These are phyloP conservation scores for Sugiyamaella marilandica DNA, from an alignment of 805 yeast genomes.

Conservation along the genomic window DNA sequence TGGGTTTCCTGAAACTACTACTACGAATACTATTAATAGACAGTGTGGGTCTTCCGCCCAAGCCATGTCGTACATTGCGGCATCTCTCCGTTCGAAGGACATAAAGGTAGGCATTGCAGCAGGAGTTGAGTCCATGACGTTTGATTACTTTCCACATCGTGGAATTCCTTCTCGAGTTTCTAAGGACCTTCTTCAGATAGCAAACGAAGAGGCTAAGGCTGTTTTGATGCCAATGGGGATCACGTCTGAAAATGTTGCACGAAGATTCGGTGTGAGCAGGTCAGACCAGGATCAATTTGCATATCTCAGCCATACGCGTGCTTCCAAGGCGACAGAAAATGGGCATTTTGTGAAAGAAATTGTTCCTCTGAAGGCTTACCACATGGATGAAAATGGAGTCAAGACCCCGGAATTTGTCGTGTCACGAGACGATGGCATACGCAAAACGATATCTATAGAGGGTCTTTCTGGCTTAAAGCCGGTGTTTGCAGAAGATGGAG, in stretches of 20 bases:
- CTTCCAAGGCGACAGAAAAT: constrained; percentile 52
- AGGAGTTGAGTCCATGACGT: constrained; percentile 43
- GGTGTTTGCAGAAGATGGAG: constrained; percentile 60
- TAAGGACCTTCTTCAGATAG: constrained; percentile 24
- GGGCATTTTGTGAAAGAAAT: constrained; percentile 75
- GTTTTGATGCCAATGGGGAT: constrained; percentile 87
- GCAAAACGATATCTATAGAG: constrained; percentile 29
- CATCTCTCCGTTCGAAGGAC: constrained; percentile 32
- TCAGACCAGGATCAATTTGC: constrained; percentile 73
- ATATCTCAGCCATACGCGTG: constrained; percentile 67
- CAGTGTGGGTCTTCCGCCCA: constrained; percentile 41
- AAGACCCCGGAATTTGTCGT: constrained; percentile 17
- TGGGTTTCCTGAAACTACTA: constrained; percentile 35
- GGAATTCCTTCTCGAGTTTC: constrained; percentile 36
- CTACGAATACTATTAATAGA: constrained; percentile 36
- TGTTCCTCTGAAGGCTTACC: constrained; percentile 51
- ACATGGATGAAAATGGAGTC: constrained; percentile 17
- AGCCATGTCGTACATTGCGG: constrained; percentile 35
- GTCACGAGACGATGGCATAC: constrained; percentile 33
- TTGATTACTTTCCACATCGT: constrained; percentile 39
- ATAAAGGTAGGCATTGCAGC: constrained; percentile 36
- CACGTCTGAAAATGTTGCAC: constrained; percentile 77
- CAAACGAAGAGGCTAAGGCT: constrained; percentile 45
- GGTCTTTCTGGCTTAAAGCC: constrained; percentile 33
- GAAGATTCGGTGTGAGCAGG: constrained; percentile 53